These are phyloP conservation scores for Spathaspora boniae DNA, from an alignment of 805 yeast genomes.

Conservation along the genomic window DNA sequence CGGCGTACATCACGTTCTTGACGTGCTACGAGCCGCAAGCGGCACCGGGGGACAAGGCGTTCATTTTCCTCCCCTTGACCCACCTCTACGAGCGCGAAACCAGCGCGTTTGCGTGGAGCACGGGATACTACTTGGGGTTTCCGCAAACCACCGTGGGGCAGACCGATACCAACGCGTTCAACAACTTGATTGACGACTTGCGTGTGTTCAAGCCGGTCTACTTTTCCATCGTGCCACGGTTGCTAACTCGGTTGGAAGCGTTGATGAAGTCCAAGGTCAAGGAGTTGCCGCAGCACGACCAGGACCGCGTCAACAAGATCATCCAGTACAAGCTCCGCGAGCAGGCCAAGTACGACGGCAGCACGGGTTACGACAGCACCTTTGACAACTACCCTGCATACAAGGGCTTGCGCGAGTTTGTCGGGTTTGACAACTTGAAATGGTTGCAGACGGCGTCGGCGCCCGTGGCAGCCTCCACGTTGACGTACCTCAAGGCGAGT, in stretches of 20 bases:
- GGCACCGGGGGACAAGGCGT: slow-evolving; percentile 10
- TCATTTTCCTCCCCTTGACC: slow-evolving; percentile 33
- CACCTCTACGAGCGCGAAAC: slow-evolving; percentile 34
- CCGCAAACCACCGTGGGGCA: slow-evolving; percentile 19
- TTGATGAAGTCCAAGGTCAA: slow-evolving; percentile 14
- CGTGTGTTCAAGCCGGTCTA: slow-evolving; percentile 23
- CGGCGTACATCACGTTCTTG: slow-evolving; percentile 14
- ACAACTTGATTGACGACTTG: slow-evolving; percentile 28
- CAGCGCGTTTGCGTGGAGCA: slow-evolving; percentile 16
- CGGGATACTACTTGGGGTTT: slow-evolving; percentile 30
- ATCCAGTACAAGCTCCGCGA: slow-evolving; percentile 17
- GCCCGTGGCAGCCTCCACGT: slow-evolving; percentile 21
- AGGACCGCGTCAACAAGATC: slow-evolving; percentile 15
- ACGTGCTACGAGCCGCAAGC: slow-evolving; percentile 8
- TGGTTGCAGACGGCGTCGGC: slow-evolving; percentile 32
- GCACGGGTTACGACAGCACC: slow-evolving; percentile 17
- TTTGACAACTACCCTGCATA: slow-evolving; percentile 17
- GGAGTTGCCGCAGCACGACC: slow-evolving; percentile 9
- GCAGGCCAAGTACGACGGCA: slow-evolving; percentile 35
- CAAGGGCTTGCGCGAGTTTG: slow-evolving; percentile 27
- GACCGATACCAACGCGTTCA: slow-evolving; percentile 17
- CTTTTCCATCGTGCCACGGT: slow-evolving; percentile 32
- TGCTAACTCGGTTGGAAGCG: slow-evolving; percentile 36
- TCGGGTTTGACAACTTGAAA: slow-evolving; percentile 28
- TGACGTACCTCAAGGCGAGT: slow-evolving; percentile 23